A percentile compares a stretch with the other conserved stretches of the same genome.
These are phyloP conservation scores for Scedosporium apiospermum DNA, from an alignment of 2,329 filamentous ascomycete species.

Conservation along the genomic window DNA sequence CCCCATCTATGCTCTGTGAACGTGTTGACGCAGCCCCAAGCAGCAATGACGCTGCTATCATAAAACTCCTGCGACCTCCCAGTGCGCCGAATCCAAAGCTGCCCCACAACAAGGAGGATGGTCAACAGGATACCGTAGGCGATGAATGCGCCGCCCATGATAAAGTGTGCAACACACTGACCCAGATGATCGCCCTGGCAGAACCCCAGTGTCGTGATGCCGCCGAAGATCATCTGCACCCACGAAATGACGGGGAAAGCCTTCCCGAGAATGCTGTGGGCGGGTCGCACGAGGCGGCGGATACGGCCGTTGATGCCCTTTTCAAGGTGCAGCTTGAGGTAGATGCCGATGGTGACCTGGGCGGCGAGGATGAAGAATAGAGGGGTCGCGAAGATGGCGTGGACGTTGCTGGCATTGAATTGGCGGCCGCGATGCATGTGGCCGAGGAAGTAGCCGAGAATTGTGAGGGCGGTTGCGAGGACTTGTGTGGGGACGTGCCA, in stretches of 20 bases:
- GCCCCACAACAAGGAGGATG: constrained; percentile 78
- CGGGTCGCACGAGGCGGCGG: constrained; percentile 58
- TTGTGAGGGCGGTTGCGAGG: constrained; percentile 62
- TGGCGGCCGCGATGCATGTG: constrained; percentile 84
- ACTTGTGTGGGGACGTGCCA: constrained; percentile 92
- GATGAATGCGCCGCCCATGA: constrained; percentile 96
- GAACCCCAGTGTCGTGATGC: constrained; percentile 85
- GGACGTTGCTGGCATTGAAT: constrained; percentile 66
- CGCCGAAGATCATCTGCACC: constrained; percentile 93
- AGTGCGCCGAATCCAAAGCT: constrained; percentile 72
- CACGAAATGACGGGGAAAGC: constrained; percentile 77
- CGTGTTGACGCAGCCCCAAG: constrained; percentile 95
- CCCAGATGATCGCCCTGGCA: constrained; percentile 85
- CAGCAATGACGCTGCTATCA: constrained; percentile 80
- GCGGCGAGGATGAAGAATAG: constrained; percentile 70
- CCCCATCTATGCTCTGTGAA: constrained; percentile 98
- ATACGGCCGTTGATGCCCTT: constrained; percentile 74
- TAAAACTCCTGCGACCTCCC: constrained; percentile 95
- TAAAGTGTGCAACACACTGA: constrained; percentile 93
- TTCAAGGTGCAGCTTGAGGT: constrained; percentile 82
- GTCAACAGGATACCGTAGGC: constrained; percentile 84
- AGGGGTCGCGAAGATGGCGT: constrained; percentile 69
- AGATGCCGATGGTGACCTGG: constrained; percentile 74
- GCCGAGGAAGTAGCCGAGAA: constrained; percentile 82
- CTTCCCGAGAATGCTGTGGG: constrained; percentile 78